Evolutionary conservation across 805 yeast genomes (phyloP).

Genomic region (Hanseniaspora nectarophila): DNA sequence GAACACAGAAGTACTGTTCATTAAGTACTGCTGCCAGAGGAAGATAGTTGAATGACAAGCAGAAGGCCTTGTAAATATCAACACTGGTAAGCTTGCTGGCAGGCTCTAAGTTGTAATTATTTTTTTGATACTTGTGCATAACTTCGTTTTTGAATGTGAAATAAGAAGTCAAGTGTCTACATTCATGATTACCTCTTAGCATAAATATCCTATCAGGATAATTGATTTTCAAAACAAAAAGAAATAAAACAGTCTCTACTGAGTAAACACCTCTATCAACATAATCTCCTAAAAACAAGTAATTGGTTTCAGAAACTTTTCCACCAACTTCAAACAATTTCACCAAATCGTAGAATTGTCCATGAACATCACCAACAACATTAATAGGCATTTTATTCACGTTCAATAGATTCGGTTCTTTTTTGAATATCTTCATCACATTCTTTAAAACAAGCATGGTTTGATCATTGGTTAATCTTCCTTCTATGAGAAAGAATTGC

Average conservation of each 20-base stretch:
- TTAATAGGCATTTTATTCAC: conserved; percentile 82
- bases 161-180: conserved; percentile 82
- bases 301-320: conserved; percentile 62
- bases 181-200: conserved; percentile 90
- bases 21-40: conserved; percentile 92
- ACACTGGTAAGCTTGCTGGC: conserved; percentile 7
- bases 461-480: conserved; percentile 62
- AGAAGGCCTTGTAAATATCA: conserved; percentile 56
- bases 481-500: conserved; percentile 68
- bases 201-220: conserved; percentile 65
- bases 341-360: conserved; percentile 82
- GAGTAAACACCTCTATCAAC: conserved; percentile 91
- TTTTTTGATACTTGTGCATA: conserved; percentile 58
- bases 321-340: conserved; percentile 92
- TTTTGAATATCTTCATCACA: conserved; percentile 51
- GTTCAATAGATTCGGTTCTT: conserved; percentile 67
- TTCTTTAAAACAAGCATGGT: conserved; percentile 50
- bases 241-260: conserved; percentile 63
- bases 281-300: conserved; percentile 82
- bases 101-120: background rate
- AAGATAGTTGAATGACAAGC: conserved; percentile 68
- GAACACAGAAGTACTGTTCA: conserved; percentile 88
- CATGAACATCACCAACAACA: conserved; percentile 95
- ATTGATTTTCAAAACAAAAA: conserved; percentile 68
- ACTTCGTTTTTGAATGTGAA: conserved; percentile 90